Conservation (phyloP, 2,329 filamentous ascomycete species). For the Paraphoma sp. region DNA sequence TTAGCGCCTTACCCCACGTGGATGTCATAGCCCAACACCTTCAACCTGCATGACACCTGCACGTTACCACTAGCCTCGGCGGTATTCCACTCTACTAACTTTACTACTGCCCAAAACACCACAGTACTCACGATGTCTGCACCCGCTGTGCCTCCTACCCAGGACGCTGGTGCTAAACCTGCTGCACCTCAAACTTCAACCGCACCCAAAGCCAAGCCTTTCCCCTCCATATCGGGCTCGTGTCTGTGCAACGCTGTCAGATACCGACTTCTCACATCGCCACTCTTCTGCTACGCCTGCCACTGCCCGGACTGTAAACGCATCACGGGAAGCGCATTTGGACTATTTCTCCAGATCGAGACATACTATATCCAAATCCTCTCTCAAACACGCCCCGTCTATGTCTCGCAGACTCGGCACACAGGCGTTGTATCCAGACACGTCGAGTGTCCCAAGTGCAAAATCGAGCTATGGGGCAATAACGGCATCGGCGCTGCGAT, state of each 20-base stretch:
- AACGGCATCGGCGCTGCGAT: constrained; percentile 10
- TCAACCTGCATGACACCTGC: not conserved
- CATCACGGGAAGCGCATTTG: constrained; percentile 30
- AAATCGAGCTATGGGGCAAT: constrained; percentile 27
- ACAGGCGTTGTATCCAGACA: not conserved
- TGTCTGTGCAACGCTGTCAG: constrained; percentile 32
- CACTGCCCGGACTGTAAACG: constrained; percentile 41
- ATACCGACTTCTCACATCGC: constrained; percentile 35
- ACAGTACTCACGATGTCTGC: not conserved
- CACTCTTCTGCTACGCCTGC: constrained; percentile 40
- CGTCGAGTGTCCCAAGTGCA: constrained; percentile 30
- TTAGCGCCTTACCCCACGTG: not conserved
- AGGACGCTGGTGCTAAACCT: not conserved
- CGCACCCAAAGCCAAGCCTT: constrained; percentile 15
- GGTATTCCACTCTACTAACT: not conserved
- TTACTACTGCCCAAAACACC: not conserved
- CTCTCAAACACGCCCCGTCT: constrained; percentile 16
- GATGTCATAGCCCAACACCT: not conserved
- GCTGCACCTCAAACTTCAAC: not conserved
- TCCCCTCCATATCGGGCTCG: constrained; percentile 38
- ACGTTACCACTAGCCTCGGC: not conserved
- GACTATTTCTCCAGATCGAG: constrained; percentile 31
- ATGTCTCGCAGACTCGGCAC: constrained; percentile 1
- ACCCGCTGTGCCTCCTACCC: not conserved
- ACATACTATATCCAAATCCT: constrained; percentile 25